Evolutionary conservation across 2,329 filamentous ascomycete genomes (phyloP), one percentile per base, ranked within the genome.

Genomic region (Phoma herbarum): DNA sequence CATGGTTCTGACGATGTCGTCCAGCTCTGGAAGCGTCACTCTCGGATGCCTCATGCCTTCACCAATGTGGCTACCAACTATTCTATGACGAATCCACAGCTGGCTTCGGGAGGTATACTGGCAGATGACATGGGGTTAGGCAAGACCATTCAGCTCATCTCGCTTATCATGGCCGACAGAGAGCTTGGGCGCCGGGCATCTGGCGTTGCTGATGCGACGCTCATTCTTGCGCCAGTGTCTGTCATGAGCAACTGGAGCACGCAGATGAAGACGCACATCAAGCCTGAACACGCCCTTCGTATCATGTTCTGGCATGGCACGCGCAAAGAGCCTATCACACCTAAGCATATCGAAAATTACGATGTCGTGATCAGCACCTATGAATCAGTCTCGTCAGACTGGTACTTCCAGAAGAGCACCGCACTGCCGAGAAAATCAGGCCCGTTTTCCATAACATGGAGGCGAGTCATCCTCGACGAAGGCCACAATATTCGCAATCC

Each of bases 111-210:
- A 18, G 93, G 93, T 29, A 93, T 97, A 48, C 83, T 97, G 9
- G 92, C 92, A 2, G 93, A 97, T 74, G 93, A 97, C 69, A 97
- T 97, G 93, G 93, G 93, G 3, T 79, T 97, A 5, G 93, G 93
- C 23, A 96, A 96, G 79, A 97, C 93, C 0, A 83, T 97, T 9
- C 90, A 96, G 73, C 85, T 93, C 46, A 94, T 97, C 66, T 90
- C 91, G 52, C 79, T 96, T 33, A 89, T 97, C 54, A 78, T 93
- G 63, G 80, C 85, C 2, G 85, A 88, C 57, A 69, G 68, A 47
- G 68, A 65, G n/a, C 64, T 76, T 2, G 55, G 62, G 18, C 64
- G 66, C 25, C 52, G 64, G 28, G 61, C 62, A 4, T 35, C 53
- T 43, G 66, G 65, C 51, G 57, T 66, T 12, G 63, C 65, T 25